Percentiles rank a stretch among this genome's conserved stretches.
These are phyloP conservation scores for Penicillium roqueforti DNA, from an alignment of 495 filamentous ascomycete species.

Conservation along the genomic window DNA sequence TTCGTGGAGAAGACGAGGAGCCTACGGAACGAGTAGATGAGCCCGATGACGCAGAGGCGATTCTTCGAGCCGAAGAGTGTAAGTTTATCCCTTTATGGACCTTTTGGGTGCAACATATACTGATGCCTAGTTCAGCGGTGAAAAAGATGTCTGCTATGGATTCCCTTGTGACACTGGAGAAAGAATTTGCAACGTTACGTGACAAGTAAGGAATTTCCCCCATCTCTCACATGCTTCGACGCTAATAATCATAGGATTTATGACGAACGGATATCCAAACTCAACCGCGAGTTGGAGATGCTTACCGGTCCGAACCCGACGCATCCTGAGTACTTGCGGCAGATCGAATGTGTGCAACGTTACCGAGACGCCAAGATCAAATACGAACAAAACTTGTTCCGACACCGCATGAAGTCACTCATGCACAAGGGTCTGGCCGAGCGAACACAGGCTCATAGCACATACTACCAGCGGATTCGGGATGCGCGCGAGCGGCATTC, in stretches of 20 bases:
- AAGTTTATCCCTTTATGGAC: slow-evolving; percentile 30
- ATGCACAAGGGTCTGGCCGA: slow-evolving; percentile 71
- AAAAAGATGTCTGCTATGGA: slow-evolving; percentile 80
- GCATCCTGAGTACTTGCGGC: slow-evolving; percentile 84
- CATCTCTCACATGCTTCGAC: background rate
- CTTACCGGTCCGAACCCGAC: slow-evolving; percentile 67
- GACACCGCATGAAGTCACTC: slow-evolving; percentile 67
- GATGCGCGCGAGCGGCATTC: slow-evolving; percentile 77
- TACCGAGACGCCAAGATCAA: slow-evolving; percentile 75
- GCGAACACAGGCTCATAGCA: slow-evolving; percentile 75
- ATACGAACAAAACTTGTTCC: slow-evolving; percentile 64
- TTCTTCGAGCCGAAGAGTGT: slow-evolving; percentile 56
- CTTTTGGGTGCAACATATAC: slow-evolving; percentile 16
- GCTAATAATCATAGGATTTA: slow-evolving; percentile 58
- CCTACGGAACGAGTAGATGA: slow-evolving; percentile 40
- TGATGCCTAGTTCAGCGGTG: slow-evolving; percentile 56
- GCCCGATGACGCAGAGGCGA: slow-evolving; percentile 37
- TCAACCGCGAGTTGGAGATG: slow-evolving; percentile 81
- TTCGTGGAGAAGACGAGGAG: slow-evolving; percentile 45
- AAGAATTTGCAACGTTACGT: slow-evolving; percentile 76
- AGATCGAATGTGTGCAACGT: slow-evolving; percentile 77
- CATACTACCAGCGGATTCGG: slow-evolving; percentile 79
- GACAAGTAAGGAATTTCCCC: slow-evolving; percentile 63
- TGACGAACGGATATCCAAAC: slow-evolving; percentile 75
- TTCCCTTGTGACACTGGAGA: slow-evolving; percentile 70